Evolutionary conservation across 306 rosid genomes (phyloP).

Genomic region (Vicia villosa): DNA sequence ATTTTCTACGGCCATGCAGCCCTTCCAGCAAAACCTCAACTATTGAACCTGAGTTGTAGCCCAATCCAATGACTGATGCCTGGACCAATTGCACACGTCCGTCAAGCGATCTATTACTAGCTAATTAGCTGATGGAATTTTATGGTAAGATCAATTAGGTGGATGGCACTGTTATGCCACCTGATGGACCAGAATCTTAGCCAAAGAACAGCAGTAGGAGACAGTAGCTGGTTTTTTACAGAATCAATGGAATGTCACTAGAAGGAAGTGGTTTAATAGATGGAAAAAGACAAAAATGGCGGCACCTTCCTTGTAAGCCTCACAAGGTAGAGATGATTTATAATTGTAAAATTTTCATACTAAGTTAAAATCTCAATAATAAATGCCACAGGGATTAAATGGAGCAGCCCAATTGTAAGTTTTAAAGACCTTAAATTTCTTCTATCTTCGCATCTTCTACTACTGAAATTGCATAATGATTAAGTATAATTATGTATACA

Average conservation of each 20-base stretch:
- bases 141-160: conserved; percentile 47
- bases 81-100: not conserved
- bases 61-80: not conserved
- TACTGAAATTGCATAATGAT: too few species aligned
- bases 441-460: too few species aligned
- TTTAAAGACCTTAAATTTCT: too few species aligned
- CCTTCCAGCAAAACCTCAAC: not conserved
- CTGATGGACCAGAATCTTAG: conserved; percentile 96
- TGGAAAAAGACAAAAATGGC: conserved; percentile 93
- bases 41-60: not conserved
- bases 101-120: not conserved
- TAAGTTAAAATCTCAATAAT: too few species aligned
- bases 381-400: too few species aligned
- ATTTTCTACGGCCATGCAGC: not conserved
- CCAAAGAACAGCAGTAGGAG: conserved; percentile 59
- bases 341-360: too few species aligned
- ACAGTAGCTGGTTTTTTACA: conserved; percentile 85
- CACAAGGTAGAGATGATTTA: conserved; percentile 58
- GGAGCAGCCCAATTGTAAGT: too few species aligned
- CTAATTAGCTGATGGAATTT: conserved; percentile 13
- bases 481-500: too few species aligned
- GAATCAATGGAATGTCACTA: conserved; percentile 64
- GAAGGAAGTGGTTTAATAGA: conserved; percentile 84
- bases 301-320: conserved; percentile 96
- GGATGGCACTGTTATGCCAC: conserved; percentile 80